Conservation (phyloP, 331 rosid species). For the Quercus tomentella region DNA sequence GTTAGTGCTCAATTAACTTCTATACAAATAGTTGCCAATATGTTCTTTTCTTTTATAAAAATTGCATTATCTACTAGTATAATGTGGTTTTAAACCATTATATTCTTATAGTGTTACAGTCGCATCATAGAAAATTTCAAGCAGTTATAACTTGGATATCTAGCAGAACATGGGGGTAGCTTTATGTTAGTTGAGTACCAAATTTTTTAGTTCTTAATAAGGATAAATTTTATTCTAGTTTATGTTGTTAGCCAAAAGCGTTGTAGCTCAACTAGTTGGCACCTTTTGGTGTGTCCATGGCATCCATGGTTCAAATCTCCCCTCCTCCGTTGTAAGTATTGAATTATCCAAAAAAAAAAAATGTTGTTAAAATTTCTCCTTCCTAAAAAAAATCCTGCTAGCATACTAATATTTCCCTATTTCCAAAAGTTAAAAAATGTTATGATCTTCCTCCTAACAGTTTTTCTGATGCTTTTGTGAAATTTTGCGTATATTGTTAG, state of each 20-base stretch:
- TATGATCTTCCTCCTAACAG: neutral
- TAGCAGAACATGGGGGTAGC: neutral
- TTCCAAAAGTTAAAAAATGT: neutral
- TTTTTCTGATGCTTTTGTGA: neutral
- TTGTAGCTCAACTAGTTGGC: no score
- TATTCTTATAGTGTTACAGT: neutral
- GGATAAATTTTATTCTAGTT: neutral
- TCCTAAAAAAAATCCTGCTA: neutral
- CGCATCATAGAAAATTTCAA: neutral
- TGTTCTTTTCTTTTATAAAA: neutral
- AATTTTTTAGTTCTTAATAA: neutral
- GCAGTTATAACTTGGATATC: neutral
- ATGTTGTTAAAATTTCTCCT: neutral
- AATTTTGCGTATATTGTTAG: no score
- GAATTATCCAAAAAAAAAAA: no score
- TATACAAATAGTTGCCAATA: neutral
- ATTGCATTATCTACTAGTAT: neutral
- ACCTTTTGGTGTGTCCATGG: no score
- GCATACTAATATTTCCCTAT: neutral
- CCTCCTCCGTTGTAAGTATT: no score
- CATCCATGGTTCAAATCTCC: no score
- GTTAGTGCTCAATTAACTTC: constrained; percentile 24
- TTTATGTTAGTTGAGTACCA: neutral
- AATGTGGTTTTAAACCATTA: neutral
- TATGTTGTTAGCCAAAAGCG: neutral